Conservation (phyloP, 768 basidiomycete species). For the Tulasnella sp. region DNA sequence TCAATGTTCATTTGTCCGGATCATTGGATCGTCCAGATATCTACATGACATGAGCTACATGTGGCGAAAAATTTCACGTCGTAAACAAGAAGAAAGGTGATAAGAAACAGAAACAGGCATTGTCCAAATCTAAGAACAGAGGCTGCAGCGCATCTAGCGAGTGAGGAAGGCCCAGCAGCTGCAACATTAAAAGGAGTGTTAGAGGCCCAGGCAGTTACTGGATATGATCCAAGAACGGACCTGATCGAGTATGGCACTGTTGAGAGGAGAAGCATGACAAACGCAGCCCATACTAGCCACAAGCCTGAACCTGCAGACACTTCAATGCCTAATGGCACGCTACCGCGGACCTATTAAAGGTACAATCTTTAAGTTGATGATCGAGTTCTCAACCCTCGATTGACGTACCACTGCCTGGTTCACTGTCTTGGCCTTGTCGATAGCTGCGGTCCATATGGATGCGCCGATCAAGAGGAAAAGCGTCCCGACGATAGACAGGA, state of each 20-base stretch:
- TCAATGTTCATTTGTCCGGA: neutral
- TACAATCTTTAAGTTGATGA: neutral
- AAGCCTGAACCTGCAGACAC: conserved; percentile 9
- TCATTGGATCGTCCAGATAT: neutral
- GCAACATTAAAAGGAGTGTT: neutral
- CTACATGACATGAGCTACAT: neutral
- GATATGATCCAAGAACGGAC: neutral
- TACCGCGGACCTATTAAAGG: neutral
- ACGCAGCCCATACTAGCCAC: conserved; percentile 17
- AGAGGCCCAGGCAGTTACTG: neutral
- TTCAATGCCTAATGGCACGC: conserved; percentile 11
- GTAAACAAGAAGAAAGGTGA: neutral
- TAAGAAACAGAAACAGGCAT: neutral
- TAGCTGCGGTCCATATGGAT: conserved; percentile 14
- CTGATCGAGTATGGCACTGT: conserved; percentile 16
- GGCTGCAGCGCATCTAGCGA: neutral
- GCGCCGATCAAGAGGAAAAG: conserved; percentile 14
- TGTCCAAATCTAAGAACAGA: neutral
- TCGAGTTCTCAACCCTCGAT: neutral
- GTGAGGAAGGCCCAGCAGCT: conserved; percentile 8
- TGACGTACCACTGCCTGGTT: conserved; percentile 6
- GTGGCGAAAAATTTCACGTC: neutral
- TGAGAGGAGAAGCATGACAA: conserved; percentile 13
- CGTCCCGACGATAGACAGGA: conserved; percentile 10
- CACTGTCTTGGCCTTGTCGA: conserved; percentile 9